Base-by-base conservation (phyloP, 225 moss, liverwort and hornwort species). In the Ulota crispa region DNA sequence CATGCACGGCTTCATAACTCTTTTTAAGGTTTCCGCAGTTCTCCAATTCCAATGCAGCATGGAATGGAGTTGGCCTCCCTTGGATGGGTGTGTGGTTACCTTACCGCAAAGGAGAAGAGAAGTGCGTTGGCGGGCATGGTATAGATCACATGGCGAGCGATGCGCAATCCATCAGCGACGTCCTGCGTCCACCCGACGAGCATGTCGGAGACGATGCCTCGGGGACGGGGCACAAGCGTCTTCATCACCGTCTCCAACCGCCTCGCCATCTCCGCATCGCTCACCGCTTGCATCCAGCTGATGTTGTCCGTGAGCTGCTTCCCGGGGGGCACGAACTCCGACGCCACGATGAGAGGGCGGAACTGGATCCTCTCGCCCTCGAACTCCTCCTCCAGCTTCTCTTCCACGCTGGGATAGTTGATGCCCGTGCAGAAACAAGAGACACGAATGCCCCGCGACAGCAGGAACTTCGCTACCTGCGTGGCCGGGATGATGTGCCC, bases 101-200 rank as follows among this genome's bases (percentile, higher is more conserved):
- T 80, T 70, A 81, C 81, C 81, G 27, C 62, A 65, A 89, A 62
- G 2, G 81, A 78, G 81, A 80, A 89, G 7, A 86, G 37, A 11
- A 89, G 84, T 12, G 89, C 82, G 31, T 75, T 86, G 43, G 89
- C 86, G 1, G 89, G 86, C 82, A 87, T 84, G 57, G 89, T 89
- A 64, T 76, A 87, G 14, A 89, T 75, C 47, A 85, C 82, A 62
- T 84, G 84, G 19, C 83, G 79, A 3, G 72, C 69, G 0, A 87
- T 77, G 70, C 43, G 52, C 18, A 68, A 26, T 41, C 26, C 34
- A 54, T 84, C 52, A 2, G 89, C 89, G 31, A 87, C 84, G 42
- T 89, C 89, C 82, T 89, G 89, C 57, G 83, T 65, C 89, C 89
- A 89, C 4, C 89, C 89, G 0, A 2, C 80, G 55, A 89, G 16